Conservation (phyloP, 2,329 filamentous ascomycete genomes). For the Geosmithia putterillii region DNA sequence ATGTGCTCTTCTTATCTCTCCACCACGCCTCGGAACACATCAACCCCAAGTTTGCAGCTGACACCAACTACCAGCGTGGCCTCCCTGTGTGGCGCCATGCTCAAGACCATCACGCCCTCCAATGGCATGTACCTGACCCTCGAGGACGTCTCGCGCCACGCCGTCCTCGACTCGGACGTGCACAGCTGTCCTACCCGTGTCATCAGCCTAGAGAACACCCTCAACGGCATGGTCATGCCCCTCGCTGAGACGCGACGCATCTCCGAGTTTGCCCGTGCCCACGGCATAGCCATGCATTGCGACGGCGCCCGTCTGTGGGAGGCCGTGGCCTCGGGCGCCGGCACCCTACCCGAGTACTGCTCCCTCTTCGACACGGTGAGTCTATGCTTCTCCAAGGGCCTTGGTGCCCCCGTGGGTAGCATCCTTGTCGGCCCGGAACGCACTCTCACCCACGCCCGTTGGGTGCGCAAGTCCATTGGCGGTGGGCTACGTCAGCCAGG, state of each 20-base stretch:
- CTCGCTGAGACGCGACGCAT: slow-evolving; percentile 60
- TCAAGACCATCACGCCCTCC: slow-evolving; percentile 51
- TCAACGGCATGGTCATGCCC: slow-evolving; percentile 69
- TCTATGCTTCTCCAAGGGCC: slow-evolving; percentile 71
- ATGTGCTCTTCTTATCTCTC: slow-evolving; percentile 8
- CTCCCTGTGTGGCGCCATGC: slow-evolving; percentile 56
- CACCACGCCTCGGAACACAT: neutral
- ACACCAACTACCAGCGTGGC: slow-evolving; percentile 42
- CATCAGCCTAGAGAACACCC: slow-evolving; percentile 77
- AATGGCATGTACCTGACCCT: slow-evolving; percentile 67
- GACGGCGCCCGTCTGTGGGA: slow-evolving; percentile 79
- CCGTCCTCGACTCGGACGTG: slow-evolving; percentile 55
- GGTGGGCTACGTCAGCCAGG: slow-evolving; percentile 65
- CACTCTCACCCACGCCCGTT: slow-evolving; percentile 24
- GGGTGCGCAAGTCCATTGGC: slow-evolving; percentile 57
- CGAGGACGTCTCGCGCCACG: slow-evolving; percentile 59
- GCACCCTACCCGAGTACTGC: slow-evolving; percentile 53
- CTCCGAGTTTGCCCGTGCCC: slow-evolving; percentile 50
- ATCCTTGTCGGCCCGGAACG: slow-evolving; percentile 47
- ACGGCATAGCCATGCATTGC: slow-evolving; percentile 59
- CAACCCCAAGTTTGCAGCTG: neutral
- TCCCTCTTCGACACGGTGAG: slow-evolving; percentile 61
- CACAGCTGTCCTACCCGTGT: slow-evolving; percentile 71
- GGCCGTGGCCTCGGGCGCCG: slow-evolving; percentile 59
- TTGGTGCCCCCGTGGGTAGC: slow-evolving; percentile 71